Evolutionary conservation across 73 alveolate species (phyloP).

Genomic region (Paramecium caudatum): DNA sequence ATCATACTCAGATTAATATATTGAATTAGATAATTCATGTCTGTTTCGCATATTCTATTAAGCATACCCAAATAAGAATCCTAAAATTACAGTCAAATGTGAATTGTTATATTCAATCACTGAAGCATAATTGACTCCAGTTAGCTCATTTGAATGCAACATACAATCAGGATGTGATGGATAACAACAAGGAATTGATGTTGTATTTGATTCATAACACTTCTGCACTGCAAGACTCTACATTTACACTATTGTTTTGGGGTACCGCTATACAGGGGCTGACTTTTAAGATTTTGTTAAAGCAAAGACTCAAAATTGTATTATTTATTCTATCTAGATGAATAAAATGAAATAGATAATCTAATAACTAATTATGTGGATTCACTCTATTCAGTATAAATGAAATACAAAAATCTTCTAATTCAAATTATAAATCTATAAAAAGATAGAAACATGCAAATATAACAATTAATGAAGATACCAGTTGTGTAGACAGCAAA

Average conservation of each 20-base stretch:
- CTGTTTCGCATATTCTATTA: constrained; percentile 13
- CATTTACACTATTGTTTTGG: constrained; percentile 23
- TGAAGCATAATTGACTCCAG: neutral
- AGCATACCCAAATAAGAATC: constrained; percentile 44
- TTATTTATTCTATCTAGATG: neutral
- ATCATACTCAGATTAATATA: constrained; percentile 26
- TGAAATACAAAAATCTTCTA: constrained; percentile 3
- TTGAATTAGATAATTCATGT: constrained; percentile 49
- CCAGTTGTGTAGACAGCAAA: constrained; percentile 30
- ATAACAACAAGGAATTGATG: constrained; percentile 18
- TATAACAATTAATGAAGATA: constrained; percentile 23
- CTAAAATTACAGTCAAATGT: neutral
- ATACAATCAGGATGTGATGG: neutral
- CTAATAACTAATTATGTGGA: constrained; percentile 25
- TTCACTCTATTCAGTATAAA: neutral
- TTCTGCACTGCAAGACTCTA: neutral
- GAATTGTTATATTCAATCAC: neutral
- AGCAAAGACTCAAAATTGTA: neutral
- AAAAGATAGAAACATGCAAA: neutral
- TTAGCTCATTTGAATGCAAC: constrained; percentile 26
- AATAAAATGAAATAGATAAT: neutral
- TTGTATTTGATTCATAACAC: constrained; percentile 14
- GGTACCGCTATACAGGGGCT: constrained; percentile 7
- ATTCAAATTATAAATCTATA: neutral
- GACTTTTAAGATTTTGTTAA: constrained; percentile 41